Percentiles rank a stretch among this genome's conserved stretches.
Conservation (phyloP, 805 yeast species). For the Suhomyces pyralidae region DNA sequence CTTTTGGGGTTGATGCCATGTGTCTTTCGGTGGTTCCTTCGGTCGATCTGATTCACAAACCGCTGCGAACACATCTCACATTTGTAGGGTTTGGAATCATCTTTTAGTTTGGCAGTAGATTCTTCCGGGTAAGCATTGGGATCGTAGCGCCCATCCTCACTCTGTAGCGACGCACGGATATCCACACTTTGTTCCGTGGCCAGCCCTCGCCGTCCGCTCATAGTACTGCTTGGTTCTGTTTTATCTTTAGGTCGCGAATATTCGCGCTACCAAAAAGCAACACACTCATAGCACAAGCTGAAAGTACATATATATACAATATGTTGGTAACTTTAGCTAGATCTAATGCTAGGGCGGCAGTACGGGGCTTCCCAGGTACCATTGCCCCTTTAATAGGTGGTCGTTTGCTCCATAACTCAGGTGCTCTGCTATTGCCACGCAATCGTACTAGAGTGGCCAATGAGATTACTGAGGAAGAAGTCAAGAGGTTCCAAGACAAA, state of each 20-base stretch:
- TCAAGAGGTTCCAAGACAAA: slow-evolving; percentile 12
- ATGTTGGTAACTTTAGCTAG: background rate
- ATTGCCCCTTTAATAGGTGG: background rate
- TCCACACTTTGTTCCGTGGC: background rate
- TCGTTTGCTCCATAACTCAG: background rate
- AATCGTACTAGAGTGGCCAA: slow-evolving; percentile 24
- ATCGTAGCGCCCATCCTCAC: background rate
- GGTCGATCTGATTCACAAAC: slow-evolving; percentile 8
- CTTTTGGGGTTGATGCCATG: slow-evolving; percentile 10
- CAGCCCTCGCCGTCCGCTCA: background rate
- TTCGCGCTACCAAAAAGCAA: background rate
- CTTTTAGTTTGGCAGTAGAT: background rate
- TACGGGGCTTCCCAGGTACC: background rate
- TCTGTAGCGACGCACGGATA: background rate
- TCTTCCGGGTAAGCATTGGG: background rate
- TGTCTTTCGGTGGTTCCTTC: slow-evolving; percentile 10
- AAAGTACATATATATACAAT: background rate
- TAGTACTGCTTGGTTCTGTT: background rate
- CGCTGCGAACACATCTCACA: slow-evolving; percentile 4
- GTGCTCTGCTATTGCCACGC: background rate
- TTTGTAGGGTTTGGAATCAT: background rate
- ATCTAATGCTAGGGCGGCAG: background rate
- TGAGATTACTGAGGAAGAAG: slow-evolving; percentile 38
- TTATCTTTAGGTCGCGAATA: background rate
- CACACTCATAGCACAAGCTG: background rate